Percentiles rank a stretch among this genome's conserved stretches.
Conservation (phyloP, 202 grass and related monocot genomes). For the Setaria viridis region DNA sequence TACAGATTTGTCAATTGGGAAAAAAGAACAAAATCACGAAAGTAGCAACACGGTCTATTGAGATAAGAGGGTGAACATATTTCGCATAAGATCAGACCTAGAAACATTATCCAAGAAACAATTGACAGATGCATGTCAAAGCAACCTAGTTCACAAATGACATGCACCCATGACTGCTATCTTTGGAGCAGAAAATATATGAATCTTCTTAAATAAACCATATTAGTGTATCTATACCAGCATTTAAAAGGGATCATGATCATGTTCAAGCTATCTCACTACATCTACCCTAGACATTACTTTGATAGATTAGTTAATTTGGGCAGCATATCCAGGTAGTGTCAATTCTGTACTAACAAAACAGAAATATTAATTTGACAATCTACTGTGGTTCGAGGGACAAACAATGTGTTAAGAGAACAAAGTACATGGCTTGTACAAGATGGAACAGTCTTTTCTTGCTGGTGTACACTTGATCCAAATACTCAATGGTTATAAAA, state of each 20-base stretch:
- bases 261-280: not conserved
- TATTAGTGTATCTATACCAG: constrained; percentile 1
- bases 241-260: not conserved
- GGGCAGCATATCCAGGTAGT: not conserved
- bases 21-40: constrained; percentile 31
- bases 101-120: constrained; percentile 8
- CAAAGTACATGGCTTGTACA: not conserved
- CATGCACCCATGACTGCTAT: not conserved
- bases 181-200: not conserved
- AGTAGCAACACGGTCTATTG: not conserved
- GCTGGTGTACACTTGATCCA: not conserved
- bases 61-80: not conserved
- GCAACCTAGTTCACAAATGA: not conserved
- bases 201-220: not conserved
- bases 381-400: not conserved
- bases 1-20: constrained; percentile 53
- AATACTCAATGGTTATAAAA: constrained; percentile 2
- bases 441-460: not conserved
- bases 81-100: constrained; percentile 27
- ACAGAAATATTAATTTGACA: constrained; percentile 7
- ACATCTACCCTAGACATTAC: not conserved
- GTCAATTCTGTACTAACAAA: not conserved
- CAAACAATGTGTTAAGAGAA: not conserved
- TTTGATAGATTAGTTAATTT: not conserved
- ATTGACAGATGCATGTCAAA: not conserved